phyloP scores from a whole-genome alignment of 345 rosid species.

The Rhodamnia rubescens region DNA sequence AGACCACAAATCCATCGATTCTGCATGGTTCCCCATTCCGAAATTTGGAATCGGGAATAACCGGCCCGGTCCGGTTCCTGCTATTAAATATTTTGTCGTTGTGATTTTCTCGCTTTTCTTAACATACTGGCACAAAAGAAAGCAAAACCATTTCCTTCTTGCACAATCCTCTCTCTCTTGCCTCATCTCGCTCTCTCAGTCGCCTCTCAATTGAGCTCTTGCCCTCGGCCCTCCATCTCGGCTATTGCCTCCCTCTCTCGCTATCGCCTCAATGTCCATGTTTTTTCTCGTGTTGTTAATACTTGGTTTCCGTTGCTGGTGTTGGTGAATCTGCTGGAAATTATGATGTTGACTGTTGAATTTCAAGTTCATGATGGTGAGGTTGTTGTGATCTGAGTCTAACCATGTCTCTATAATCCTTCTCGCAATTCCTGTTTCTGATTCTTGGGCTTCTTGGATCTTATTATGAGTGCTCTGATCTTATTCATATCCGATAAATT shows the following conservation, averaged over 20 bases:
- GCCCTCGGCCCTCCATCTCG: background rate
- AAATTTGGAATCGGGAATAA: background rate
- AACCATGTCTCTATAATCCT: background rate
- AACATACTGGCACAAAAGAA: background rate
- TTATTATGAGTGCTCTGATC: conserved; percentile 42
- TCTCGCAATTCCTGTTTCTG: background rate
- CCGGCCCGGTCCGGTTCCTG: background rate
- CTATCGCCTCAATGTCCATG: conserved; percentile 21
- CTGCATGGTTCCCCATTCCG: background rate
- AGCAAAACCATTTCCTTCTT: background rate
- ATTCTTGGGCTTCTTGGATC: conserved; percentile 18
- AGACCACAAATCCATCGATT: background rate
- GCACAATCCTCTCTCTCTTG: background rate
- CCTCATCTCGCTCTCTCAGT: background rate
- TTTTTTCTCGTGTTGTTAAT: conserved; percentile 28
- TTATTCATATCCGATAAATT: conserved; percentile 50
- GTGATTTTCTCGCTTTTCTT: background rate
- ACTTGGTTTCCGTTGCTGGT: background rate
- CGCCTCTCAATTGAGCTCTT: background rate
- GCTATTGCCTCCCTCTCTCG: background rate
- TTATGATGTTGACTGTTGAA: background rate
- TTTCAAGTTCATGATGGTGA: background rate
- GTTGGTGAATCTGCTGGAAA: background rate
- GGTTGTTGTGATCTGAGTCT: conserved; percentile 1
- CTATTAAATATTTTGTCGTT: background rate